Percentiles rank a stretch among this genome's conserved stretches.
phyloP scores from a whole-genome alignment of 2,329 filamentous ascomycete species.

The Calonectria henricotiae region DNA sequence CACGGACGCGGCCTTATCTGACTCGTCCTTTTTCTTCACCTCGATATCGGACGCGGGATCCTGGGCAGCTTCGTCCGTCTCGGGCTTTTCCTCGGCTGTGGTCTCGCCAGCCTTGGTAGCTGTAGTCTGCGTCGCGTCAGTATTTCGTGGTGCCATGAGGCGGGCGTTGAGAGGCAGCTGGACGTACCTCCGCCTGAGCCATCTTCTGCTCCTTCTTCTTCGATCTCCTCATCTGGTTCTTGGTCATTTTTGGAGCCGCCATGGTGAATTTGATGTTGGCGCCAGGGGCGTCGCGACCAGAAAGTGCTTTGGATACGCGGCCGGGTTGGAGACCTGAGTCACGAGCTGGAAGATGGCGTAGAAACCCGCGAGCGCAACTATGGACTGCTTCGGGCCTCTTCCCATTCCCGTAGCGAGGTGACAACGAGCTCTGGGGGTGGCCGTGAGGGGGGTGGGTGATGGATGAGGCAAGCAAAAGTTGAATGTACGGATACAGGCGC shows the following conservation, averaged over 20 bases:
- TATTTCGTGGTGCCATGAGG: background rate
- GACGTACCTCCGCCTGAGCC: constrained; percentile 69
- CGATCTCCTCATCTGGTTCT: constrained; percentile 93
- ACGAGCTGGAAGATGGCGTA: constrained; percentile 60
- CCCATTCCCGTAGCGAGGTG: constrained; percentile 54
- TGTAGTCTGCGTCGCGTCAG: constrained; percentile 48
- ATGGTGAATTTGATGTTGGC: constrained; percentile 62
- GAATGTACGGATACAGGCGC: constrained; percentile 10
- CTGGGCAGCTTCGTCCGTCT: constrained; percentile 56
- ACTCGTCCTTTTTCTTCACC: constrained; percentile 59
- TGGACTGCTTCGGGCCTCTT: constrained; percentile 60
- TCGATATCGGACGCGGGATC: constrained; percentile 59
- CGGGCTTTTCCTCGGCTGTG: constrained; percentile 45
- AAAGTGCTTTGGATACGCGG: constrained; percentile 50
- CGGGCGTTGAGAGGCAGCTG: background rate
- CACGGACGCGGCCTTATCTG: constrained; percentile 58
- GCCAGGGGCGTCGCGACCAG: constrained; percentile 51
- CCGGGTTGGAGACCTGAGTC: constrained; percentile 56
- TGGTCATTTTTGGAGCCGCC: constrained; percentile 83
- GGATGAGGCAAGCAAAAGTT: constrained; percentile 33
- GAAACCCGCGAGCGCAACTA: constrained; percentile 55
- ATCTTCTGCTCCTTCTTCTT: constrained; percentile 96
- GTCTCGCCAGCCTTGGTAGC: constrained; percentile 42
- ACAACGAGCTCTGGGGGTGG: constrained; percentile 28
- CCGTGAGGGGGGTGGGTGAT: constrained; percentile 25